Base-by-base conservation (phyloP, 202 grass and related monocot genomes). In the Brachypodium distachyon region DNA sequence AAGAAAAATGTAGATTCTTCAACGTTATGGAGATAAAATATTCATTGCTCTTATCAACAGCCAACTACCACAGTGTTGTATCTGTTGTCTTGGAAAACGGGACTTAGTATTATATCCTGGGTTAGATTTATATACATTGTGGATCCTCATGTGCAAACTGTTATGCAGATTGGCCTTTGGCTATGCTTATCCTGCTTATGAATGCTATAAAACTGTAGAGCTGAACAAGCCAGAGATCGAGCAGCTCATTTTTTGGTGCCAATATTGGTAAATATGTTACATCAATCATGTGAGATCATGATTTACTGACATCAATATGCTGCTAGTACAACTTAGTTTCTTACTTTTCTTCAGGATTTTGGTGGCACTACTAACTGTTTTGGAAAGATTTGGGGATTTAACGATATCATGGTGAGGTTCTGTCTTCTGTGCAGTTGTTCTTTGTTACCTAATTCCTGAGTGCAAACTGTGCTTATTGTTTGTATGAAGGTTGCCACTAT, bases 201-300 rank as follows among this genome's bases (percentile, higher is more conserved):
- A 93, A 72, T 99, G 96, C 83, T 95, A 96, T 70, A 91, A 99
- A 75, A 96, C 92, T n/a, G 87, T 99, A 63, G 89, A 99, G 73
- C 85, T 99, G 85, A 96, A 99, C 71, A 99, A 89, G 78, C 89
- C 87, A n/a, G 92, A 93, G 79, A 96, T 99, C 33, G 92, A 87
- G 81, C 89, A 93, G 76, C 87, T 99, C 76, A 84, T 94, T 72
- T 96, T 99, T 80, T 99, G 89, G 92, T 99, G 96, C 73, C 96
- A 99, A 49, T 99, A 99, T 79, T 99, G 89, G 96, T 96, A 86
- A 49, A 77, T 12, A 54, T 65, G 69, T 25, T 76, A 36, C 54
- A 13, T 67, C 12, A 67, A 4, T 77, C 78, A 0, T 76, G n/a
- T 53, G 16, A 17, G 33, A 28, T 61, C 31, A 36, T 2, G 58